These are phyloP conservation scores for Abelmoschus esculentus DNA, from an alignment of 345 rosid species.

Conservation along the genomic window DNA sequence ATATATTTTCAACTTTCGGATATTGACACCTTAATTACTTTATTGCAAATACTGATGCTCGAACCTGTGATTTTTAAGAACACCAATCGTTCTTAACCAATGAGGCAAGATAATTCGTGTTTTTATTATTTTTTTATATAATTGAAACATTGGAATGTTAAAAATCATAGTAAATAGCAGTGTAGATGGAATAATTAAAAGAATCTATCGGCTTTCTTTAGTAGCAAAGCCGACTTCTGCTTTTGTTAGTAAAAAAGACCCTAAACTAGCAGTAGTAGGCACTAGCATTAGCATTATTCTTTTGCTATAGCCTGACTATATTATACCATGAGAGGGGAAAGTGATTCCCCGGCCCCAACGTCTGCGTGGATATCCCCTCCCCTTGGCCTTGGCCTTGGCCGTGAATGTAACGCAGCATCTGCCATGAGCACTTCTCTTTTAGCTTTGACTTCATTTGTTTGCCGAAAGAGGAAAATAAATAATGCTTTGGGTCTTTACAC, in stretches of 20 bases:
- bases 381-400: constrained; percentile 18
- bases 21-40: too few species aligned
- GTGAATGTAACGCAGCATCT: constrained; percentile 31
- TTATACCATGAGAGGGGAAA: neutral
- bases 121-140: too few species aligned
- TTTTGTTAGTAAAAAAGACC: neutral
- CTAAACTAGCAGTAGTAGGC: neutral
- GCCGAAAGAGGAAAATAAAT: constrained; percentile 8
- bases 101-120: too few species aligned
- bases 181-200: constrained; percentile 17
- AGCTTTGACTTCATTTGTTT: neutral
- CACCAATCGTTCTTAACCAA: too few species aligned
- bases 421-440: neutral
- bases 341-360: constrained; percentile 4
- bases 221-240: too few species aligned
- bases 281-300: neutral
- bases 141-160: constrained; percentile 22
- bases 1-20: too few species aligned
- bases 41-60: too few species aligned
- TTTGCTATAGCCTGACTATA: neutral
- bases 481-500: neutral
- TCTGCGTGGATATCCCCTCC: constrained; percentile 16
- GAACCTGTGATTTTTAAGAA: too few species aligned
- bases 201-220: constrained; percentile 12
- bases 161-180: neutral